These are phyloP conservation scores for Epichloe brachyelytri DNA, from an alignment of 2,329 filamentous ascomycete species.

Conservation along the genomic window DNA sequence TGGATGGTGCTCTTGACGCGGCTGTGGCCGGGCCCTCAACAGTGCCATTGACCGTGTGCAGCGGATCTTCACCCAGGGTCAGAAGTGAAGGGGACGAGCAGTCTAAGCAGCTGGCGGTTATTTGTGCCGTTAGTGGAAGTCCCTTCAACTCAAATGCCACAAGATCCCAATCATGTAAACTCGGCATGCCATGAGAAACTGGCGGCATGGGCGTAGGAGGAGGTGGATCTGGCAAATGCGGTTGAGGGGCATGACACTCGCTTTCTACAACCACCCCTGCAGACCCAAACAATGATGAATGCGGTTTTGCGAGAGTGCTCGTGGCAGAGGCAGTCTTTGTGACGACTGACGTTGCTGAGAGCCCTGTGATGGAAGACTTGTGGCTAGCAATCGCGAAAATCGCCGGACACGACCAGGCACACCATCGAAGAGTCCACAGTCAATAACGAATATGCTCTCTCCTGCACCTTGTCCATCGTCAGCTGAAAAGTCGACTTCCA, in stretches of 20 bases:
- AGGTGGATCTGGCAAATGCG: slow-evolving; percentile 11
- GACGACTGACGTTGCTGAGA: slow-evolving; percentile 2
- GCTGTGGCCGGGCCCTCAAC: slow-evolving; percentile 33
- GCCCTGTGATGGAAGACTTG: slow-evolving; percentile 7
- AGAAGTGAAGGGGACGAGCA: slow-evolving; percentile 58
- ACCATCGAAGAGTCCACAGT: slow-evolving; percentile 54
- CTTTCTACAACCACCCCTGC: slow-evolving; percentile 2
- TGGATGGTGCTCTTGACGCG: slow-evolving; percentile 4
- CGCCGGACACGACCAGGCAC: slow-evolving; percentile 31
- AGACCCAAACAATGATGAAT: slow-evolving; percentile 19
- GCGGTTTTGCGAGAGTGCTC: slow-evolving; percentile 3
- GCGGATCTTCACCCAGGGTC: slow-evolving; percentile 65
- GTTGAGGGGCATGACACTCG: slow-evolving; percentile 6
- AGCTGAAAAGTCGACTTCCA: slow-evolving; percentile 81
- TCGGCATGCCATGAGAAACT: slow-evolving; percentile 3
- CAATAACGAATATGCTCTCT: slow-evolving; percentile 63
- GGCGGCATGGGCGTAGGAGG: slow-evolving; percentile 13
- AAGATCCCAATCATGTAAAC: slow-evolving; percentile 19
- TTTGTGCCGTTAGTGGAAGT: slow-evolving; percentile 40
- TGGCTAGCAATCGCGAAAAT: slow-evolving; percentile 24
- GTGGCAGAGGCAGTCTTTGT: not conserved
- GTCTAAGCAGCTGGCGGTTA: slow-evolving; percentile 63
- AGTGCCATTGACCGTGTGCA: slow-evolving; percentile 34
- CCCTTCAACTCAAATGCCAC: slow-evolving; percentile 37
- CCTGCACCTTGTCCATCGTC: slow-evolving; percentile 66